Percentiles rank a stretch among this genome's conserved stretches.
These are phyloP conservation scores for Vanilla planifolia DNA, from an alignment of 106 monocot genomes.

Conservation along the genomic window DNA sequence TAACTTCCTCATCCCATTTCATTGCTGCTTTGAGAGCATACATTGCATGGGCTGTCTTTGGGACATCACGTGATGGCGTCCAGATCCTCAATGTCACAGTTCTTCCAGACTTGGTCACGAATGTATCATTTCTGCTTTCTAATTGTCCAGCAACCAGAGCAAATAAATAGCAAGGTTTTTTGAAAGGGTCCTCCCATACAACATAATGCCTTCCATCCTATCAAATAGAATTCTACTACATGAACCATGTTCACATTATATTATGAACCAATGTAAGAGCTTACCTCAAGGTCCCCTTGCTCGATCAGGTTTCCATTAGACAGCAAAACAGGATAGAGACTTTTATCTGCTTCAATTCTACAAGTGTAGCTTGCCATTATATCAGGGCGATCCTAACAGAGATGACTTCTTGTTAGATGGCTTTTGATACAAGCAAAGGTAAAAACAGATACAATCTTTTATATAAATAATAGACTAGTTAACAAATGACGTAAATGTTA, in stretches of 20 bases:
- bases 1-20: constrained; percentile 99
- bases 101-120: constrained; percentile 72
- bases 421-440: background rate
- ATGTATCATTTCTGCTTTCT: constrained; percentile 85
- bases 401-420: background rate
- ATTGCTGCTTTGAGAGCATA: constrained; percentile 98
- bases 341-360: constrained; percentile 87
- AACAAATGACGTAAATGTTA: background rate
- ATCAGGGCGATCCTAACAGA: constrained; percentile 89
- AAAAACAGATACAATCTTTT: background rate
- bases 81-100: constrained; percentile 78
- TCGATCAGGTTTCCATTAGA: constrained; percentile 94
- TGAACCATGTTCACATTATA: background rate
- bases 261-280: too few relatives aligned
- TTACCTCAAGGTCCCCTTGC: constrained; percentile 82
- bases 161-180: constrained; percentile 96
- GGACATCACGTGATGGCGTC: constrained; percentile 87
- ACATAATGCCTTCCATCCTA: constrained; percentile 94
- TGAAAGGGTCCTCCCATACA: constrained; percentile 91
- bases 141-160: constrained; percentile 92
- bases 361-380: constrained; percentile 95
- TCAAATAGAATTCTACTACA: constrained; percentile 4
- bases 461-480: background rate
- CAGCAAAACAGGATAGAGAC: constrained; percentile 78
- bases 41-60: constrained; percentile 99